These are phyloP conservation scores for Skeletonema costatum DNA, from an alignment of 108 stramenopile species.

Conservation along the genomic window DNA sequence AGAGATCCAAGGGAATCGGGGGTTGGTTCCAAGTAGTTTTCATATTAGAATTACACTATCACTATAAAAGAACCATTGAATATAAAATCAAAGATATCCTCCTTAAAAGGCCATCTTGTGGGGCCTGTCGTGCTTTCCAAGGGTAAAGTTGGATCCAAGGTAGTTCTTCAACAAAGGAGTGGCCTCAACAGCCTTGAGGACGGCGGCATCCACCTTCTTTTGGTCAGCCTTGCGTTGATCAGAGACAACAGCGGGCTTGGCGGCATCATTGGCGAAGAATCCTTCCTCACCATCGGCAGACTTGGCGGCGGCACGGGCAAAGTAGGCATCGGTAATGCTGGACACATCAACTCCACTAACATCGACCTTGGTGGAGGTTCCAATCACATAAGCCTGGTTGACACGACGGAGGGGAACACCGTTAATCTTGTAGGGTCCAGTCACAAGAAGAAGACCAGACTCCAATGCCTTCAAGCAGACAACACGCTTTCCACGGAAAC, in stretches of 20 bases:
- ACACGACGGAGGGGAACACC: slow-evolving; percentile 98
- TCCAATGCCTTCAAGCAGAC: slow-evolving; percentile 96
- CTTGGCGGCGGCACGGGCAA: slow-evolving; percentile 74
- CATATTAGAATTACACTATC: slow-evolving; percentile 5
- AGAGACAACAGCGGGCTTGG: slow-evolving; percentile 82
- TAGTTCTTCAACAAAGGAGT: slow-evolving; percentile 92
- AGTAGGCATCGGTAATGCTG: slow-evolving; percentile 90
- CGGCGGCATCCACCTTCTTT: slow-evolving; percentile 89
- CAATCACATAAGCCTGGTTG: slow-evolving; percentile 99
- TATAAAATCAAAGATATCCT: neutral
- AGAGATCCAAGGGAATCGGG: neutral
- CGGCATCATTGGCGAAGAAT: slow-evolving; percentile 89
- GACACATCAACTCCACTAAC: slow-evolving; percentile 87
- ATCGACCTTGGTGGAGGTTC: slow-evolving; percentile 96
- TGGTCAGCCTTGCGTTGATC: slow-evolving; percentile 96
- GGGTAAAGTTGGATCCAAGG: slow-evolving; percentile 92
- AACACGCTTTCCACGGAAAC: slow-evolving; percentile 99
- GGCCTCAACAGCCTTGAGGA: slow-evolving; percentile 78
- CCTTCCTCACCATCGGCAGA: slow-evolving; percentile 77
- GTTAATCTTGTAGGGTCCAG: slow-evolving; percentile 99
- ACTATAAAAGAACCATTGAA: slow-evolving; percentile 1
- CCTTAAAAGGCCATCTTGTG: slow-evolving; percentile 98
- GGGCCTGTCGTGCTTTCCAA: slow-evolving; percentile 91
- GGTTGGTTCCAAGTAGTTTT: slow-evolving; percentile 7
- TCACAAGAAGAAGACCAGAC: slow-evolving; percentile 96